A percentile compares a stretch with the other conserved stretches of the same genome.
Conservation (phyloP, 306 rosid species). For the Malus sieversii region DNA sequence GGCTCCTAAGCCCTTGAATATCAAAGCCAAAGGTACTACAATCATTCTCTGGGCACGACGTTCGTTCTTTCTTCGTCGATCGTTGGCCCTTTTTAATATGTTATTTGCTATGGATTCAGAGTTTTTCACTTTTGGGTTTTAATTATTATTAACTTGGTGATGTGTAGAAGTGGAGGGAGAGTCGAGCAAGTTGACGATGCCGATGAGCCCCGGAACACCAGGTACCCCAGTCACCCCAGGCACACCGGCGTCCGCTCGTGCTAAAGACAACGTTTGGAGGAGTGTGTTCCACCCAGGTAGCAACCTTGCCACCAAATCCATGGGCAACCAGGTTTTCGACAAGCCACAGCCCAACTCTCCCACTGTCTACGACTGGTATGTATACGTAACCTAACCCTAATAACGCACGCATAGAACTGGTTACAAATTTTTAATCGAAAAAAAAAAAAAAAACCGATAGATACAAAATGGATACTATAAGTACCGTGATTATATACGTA, state of each 20-base stretch:
- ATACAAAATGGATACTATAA: too few species aligned
- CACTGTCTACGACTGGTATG: conserved; percentile 87
- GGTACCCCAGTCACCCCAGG: conserved; percentile 55
- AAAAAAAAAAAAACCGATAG: too few species aligned
- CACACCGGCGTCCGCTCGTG: conserved; percentile 46
- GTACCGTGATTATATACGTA: too few species aligned
- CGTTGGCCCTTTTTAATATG: too few species aligned
- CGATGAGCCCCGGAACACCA: conserved; percentile 44
- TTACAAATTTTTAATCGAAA: not conserved
- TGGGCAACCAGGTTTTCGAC: conserved; percentile 67
- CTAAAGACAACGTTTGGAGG: conserved; percentile 84
- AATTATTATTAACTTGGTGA: not conserved
- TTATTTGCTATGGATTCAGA: not conserved
- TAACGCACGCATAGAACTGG: too few species aligned
- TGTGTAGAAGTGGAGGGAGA: conserved; percentile 29
- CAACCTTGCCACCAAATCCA: conserved; percentile 55
- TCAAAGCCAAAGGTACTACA: conserved; percentile 34
- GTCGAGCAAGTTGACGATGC: conserved; percentile 33
- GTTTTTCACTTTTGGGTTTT: not conserved
- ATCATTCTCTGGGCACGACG: not conserved
- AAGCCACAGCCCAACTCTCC: conserved; percentile 85
- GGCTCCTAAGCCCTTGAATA: conserved; percentile 34
- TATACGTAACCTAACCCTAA: not conserved
- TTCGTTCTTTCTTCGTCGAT: too few species aligned
- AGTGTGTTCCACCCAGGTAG: conserved; percentile 97